These are phyloP conservation scores for Kodamaea arcana DNA, from an alignment of 1,139 yeast genomes.

Conservation along the genomic window DNA sequence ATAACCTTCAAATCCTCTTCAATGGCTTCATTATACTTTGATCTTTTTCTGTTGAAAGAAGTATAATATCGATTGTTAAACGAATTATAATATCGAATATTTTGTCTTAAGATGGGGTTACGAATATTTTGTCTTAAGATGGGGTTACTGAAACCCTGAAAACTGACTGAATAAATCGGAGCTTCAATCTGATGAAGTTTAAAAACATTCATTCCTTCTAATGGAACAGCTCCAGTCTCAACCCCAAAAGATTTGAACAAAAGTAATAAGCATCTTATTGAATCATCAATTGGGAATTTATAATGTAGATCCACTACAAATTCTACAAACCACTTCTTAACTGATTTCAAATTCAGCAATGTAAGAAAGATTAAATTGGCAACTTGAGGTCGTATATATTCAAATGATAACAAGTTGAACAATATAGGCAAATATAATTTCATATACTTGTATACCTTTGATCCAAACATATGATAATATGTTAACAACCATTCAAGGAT, in stretches of 20 bases:
- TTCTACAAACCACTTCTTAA: constrained; percentile 39
- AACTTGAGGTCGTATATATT: constrained; percentile 38
- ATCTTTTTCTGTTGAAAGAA: constrained; percentile 4
- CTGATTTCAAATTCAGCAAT: constrained; percentile 22
- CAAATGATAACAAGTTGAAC: constrained; percentile 41
- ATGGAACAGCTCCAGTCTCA: background rate
- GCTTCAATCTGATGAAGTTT: background rate
- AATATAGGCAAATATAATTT: constrained; percentile 26
- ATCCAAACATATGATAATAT: constrained; percentile 26
- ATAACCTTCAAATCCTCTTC: constrained; percentile 6
- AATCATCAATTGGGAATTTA: constrained; percentile 34
- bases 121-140: background rate
- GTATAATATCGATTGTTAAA: constrained; percentile 2
- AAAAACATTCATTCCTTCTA: constrained; percentile 1
- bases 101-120: background rate
- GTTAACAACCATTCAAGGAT: constrained; percentile 32
- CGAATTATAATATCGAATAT: background rate
- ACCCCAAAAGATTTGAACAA: constrained; percentile 17
- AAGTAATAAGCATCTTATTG: constrained; percentile 22
- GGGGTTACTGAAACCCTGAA: background rate
- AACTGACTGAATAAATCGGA: background rate
- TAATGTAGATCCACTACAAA: constrained; percentile 27
- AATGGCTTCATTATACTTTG: background rate
- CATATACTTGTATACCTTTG: constrained; percentile 13
- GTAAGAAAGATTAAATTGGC: constrained; percentile 39